These are phyloP conservation scores for Saccharomycopsis sp. DNA, from an alignment of 805 yeast genomes.

Conservation along the genomic window DNA sequence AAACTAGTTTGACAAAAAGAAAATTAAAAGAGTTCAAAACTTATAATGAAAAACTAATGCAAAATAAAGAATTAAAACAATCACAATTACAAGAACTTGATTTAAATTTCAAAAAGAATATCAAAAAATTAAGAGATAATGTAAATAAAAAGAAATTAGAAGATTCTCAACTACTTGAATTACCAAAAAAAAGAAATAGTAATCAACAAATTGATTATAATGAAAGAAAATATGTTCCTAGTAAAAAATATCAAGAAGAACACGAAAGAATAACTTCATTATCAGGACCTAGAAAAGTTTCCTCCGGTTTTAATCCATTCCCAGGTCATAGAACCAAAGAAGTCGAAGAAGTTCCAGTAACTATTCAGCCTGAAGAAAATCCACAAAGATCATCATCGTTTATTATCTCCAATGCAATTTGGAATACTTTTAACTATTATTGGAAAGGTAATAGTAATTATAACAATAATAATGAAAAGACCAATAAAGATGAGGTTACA, in stretches of 20 bases:
- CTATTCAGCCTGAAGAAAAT: neutral
- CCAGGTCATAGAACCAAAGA: neutral
- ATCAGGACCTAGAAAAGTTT: neutral
- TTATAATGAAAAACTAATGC: too few species aligned
- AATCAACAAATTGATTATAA: neutral
- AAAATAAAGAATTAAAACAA: too few species aligned
- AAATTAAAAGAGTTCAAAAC: too few species aligned
- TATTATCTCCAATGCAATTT: neutral
- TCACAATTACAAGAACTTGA: too few species aligned
- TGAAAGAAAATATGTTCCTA: neutral
- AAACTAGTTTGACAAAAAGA: too few species aligned
- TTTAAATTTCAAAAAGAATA: too few species aligned
- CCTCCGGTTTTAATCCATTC: slow-evolving; percentile 1
- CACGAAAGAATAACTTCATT: neutral
- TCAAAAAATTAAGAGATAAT: slow-evolving; percentile 1
- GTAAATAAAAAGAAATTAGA: slow-evolving; percentile 5
- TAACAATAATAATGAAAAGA: neutral
- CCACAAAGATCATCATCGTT: neutral
- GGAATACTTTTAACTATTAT: slow-evolving; percentile 5
- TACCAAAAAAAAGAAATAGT: neutral
- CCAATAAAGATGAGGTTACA: neutral
- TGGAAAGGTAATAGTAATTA: slow-evolving; percentile 1
- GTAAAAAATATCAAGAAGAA: neutral
- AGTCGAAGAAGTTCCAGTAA: neutral
- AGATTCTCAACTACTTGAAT: neutral